Evolutionary conservation across 805 yeast genomes (phyloP), one percentile per base, ranked within the genome.

Genomic region (Scheffersomyces lignosus): DNA sequence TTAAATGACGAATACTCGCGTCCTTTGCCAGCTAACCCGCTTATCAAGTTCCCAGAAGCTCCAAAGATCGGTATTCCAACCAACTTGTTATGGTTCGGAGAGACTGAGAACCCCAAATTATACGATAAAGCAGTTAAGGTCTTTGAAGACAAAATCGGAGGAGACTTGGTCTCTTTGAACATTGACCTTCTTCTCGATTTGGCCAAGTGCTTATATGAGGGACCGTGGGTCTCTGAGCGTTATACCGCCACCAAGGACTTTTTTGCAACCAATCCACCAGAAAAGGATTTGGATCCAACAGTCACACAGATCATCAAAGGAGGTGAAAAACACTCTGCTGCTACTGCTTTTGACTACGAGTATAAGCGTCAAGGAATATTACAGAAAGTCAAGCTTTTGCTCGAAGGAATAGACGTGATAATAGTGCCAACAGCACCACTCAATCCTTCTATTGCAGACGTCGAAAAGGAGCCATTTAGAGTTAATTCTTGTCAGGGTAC

Each of bases 171-270:
- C 15, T 66, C 80, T 8, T 60, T 81, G 29, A 90, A 88, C 62
- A 90, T 91, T 58, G 61, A 81, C 13, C 86, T 89, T 3, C 69
- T 91, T 27, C 69, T 87, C 43, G 85, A 84, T 25, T 71, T 91
- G 39, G 99, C 98, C 13, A 78, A 78, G 49, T 86, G 93, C 55
- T 73, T 91, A 25, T 91, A 91, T 58, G 97, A 91, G 56, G 99
- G 99, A 40, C 86, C 98, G n/a, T 91, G 99, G 99, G 98, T 91
- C 8, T 87, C 95, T 16, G 99, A 91, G 67, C 78, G 99, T 50
- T 89, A 80, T 65, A 80, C 87, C 44, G 96, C 96, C 17, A 77
- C 81, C 25, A 76, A 78, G 49, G 87, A 83, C 28, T 85, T 84
- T 48, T 72, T 87, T 39, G 77, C 77, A 18, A 71, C 84, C 5